These are phyloP conservation scores for Tuber brumale DNA, from an alignment of 495 filamentous ascomycete species.

Conservation along the genomic window DNA sequence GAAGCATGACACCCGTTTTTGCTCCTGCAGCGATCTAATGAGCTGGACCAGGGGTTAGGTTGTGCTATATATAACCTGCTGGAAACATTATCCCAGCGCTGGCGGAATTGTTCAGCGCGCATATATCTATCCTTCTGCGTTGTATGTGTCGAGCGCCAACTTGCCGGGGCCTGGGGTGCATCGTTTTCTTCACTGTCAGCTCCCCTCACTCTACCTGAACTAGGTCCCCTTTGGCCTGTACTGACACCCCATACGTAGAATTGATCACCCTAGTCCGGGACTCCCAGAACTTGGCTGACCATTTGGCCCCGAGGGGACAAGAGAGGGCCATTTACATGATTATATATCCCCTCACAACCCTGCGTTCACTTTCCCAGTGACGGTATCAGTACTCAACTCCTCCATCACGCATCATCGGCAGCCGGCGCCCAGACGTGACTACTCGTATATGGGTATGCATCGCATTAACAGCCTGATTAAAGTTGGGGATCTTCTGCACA, in stretches of 20 bases:
- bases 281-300: conserved; percentile 42
- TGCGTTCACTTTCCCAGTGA: conserved; percentile 44
- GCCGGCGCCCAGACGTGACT: conserved; percentile 58
- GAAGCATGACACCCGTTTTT: conserved; percentile 5
- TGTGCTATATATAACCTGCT: conserved; percentile 54
- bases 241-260: conserved; percentile 46
- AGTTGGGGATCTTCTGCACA: conserved; percentile 49
- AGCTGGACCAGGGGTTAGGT: conserved; percentile 56
- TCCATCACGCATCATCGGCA: conserved; percentile 50
- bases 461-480: conserved; percentile 46
- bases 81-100: background rate
- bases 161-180: conserved; percentile 48
- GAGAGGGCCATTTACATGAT: conserved; percentile 56
- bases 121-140: conserved; percentile 25
- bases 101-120: conserved; percentile 20
- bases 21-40: conserved; percentile 52
- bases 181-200: conserved; percentile 42
- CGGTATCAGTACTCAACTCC: conserved; percentile 43
- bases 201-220: conserved; percentile 47
- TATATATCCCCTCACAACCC: conserved; percentile 52
- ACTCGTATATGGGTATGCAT: conserved; percentile 46
- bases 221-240: conserved; percentile 51
- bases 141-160: conserved; percentile 48
- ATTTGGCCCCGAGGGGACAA: no score
- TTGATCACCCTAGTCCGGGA: conserved; percentile 44